phyloP scores from a whole-genome alignment of 1,284 basidiomycete genomes.

The Ceratobasidium sp. region DNA sequence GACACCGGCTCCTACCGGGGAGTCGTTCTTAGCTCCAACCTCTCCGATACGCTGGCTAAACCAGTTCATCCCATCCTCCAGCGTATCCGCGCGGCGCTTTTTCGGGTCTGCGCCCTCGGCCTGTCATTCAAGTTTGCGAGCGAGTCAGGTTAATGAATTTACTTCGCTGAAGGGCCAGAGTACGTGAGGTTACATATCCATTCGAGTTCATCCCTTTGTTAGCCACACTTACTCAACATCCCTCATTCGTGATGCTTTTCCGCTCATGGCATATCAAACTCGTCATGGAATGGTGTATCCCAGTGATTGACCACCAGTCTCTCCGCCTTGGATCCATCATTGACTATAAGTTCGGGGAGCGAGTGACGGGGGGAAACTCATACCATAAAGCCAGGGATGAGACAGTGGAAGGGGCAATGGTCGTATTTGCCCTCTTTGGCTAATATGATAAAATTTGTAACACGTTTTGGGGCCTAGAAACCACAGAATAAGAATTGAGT shows the following conservation, averaged over 20 bases:
- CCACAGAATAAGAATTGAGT: no score
- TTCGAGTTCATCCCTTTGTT: constrained; percentile 91
- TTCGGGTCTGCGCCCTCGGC: constrained; percentile 58
- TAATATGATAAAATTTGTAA: constrained; percentile 96
- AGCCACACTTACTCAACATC: constrained; percentile 87
- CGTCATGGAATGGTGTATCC: constrained; percentile 96
- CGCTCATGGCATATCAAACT: constrained; percentile 86
- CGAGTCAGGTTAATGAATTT: constrained; percentile 64
- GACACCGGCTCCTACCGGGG: constrained; percentile 56
- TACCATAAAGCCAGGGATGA: constrained; percentile 98
- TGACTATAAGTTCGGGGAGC: background rate
- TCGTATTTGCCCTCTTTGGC: constrained; percentile 92
- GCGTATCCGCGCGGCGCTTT: constrained; percentile 60
- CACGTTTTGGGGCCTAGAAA: constrained; percentile 93
- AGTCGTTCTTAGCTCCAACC: background rate
- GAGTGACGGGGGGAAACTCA: constrained; percentile 48
- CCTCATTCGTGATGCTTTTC: constrained; percentile 88
- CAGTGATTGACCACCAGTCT: constrained; percentile 93
- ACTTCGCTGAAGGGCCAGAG: no score
- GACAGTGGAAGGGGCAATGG: constrained; percentile 88
- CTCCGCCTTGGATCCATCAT: constrained; percentile 92
- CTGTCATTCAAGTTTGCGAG: constrained; percentile 74
- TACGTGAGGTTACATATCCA: constrained; percentile 64
- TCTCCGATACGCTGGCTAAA: constrained; percentile 64
- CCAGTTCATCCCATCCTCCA: constrained; percentile 79